Evolutionary conservation across 1,139 yeast genomes (phyloP), one percentile per base, ranked within the genome.

Genomic region (Nakaseomyces bracarensis): DNA sequence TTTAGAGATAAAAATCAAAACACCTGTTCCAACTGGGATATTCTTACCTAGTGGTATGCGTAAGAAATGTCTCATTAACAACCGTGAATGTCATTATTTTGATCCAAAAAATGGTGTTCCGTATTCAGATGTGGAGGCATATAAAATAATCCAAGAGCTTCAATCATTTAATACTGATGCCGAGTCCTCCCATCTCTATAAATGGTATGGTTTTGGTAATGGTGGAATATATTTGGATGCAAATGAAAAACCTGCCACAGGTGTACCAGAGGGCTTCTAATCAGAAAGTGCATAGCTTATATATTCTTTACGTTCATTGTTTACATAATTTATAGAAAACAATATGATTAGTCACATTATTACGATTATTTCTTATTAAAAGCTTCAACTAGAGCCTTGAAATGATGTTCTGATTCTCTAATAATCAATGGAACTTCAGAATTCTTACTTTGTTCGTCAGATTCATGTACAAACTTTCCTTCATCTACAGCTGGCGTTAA

Each of bases 71-170:
- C 72, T 84, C 36, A 76, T 86, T 36, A 78, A 87, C 2, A 95
- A 95, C 11, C 73, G 74, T 37, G 82, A 80, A 43, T 94, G 93
- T 28, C 74, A 78, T 57, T 89, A 85, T 62, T 81, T 84, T 51
- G 96, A 89, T 65, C 96, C 96, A 0, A 72, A 77, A 35, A 78
- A 82, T 29, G 94, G 94, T 38, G 75, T 87, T 41, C 95, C 96
- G 1, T 89, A 89, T 62, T 74, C 82, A 42, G 81, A 82, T 46
- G 85, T 85, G 49, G 93, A 82, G 40, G 81, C 91, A 8, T 84
- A 81, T 58, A 79, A 74, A 50, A 69, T 80, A 29, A 71, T 87
- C 50, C 80, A 82, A 54, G 72, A 72, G 28, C 72, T 85, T 22
- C 83, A 80, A 50, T 77, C 72, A 15, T 52, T 61, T 5, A 20